phyloP scores from a whole-genome alignment of 2,329 filamentous ascomycete species.

The Aspergillus sp. region DNA sequence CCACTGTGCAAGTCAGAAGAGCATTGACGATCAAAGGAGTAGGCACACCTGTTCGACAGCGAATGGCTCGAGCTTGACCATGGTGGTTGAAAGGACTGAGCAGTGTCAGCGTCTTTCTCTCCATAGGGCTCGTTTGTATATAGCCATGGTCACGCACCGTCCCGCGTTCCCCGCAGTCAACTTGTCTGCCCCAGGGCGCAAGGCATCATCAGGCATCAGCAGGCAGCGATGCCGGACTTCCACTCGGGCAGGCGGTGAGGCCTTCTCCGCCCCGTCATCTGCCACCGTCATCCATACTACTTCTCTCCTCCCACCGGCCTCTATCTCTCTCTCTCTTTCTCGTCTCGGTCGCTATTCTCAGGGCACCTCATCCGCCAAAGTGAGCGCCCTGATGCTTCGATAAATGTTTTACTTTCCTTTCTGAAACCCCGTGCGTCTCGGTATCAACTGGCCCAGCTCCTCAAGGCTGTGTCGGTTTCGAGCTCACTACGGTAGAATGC shows the following conservation, averaged over 20 bases:
- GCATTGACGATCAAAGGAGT: constrained; percentile 22
- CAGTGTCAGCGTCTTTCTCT: too few species aligned
- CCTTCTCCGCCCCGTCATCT: background rate
- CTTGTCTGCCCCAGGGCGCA: too few species aligned
- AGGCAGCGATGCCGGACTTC: too few species aligned
- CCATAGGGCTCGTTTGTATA: too few species aligned
- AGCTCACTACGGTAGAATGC: constrained; percentile 15
- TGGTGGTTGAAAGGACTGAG: too few species aligned
- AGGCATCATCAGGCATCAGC: too few species aligned
- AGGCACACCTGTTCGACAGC: constrained; percentile 58
- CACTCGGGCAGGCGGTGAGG: background rate
- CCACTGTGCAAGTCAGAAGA: constrained; percentile 34
- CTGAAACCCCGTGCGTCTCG: constrained; percentile 2
- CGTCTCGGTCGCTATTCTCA: background rate
- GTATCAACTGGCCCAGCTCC: constrained; percentile 1
- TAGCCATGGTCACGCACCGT: too few species aligned
- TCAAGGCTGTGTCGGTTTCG: constrained; percentile 6
- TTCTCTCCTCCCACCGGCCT: background rate
- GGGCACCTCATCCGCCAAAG: background rate
- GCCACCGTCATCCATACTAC: background rate
- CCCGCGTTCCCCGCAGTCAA: too few species aligned
- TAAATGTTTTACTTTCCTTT: background rate
- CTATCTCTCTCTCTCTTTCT: background rate
- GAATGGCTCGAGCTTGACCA: constrained; percentile 33
- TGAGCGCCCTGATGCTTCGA: background rate